Evolutionary conservation across 2,329 filamentous ascomycete genomes (phyloP), one percentile per base, ranked within the genome.

Genomic region (Geoglossum cookeanum): DNA sequence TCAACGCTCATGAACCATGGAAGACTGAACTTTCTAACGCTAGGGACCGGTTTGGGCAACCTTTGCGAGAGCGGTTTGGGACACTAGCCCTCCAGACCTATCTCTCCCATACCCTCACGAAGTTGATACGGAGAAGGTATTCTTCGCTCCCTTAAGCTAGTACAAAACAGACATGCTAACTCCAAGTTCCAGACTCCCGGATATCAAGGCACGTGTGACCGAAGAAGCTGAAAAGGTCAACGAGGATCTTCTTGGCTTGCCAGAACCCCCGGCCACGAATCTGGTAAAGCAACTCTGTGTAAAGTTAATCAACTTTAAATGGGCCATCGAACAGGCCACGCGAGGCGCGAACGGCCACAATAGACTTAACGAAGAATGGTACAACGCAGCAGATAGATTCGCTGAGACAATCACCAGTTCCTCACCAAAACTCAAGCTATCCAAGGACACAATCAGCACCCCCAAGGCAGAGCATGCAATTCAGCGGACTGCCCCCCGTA

Each of bases 261-360:
- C 85, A 0, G 83, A 87, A 42, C 76, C 86, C 0, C 83, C 84
- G 0, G 68, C 68, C 0, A 68, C 72, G 0, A 86, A 88, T 48
- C 78, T 88, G 0, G 76, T 81, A n/a, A 72, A 81, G 0, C 78
- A 81, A 8, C 75, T 94, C 0, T 75, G 76, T 22, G 75, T 76
- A 1, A 78, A 79, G 9, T 66, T 91, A 0, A 71, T 73, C 11
- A 70, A 70, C 0, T 82, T 91, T 59, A 75, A 78, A 0, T 69
- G 72, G 0, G 65, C 72, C 0, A 72, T 87, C 0, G 72, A 75
- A 3, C 69, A 71, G 0, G 71, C 80, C 0, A 68, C 86, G 4
- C 71, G 76, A 22, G 75, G 80, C 6, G 74, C 75, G 0, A 65
- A 65, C 1, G 63, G 66, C 0, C 59, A 65, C 3, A 71, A 70